Evolutionary conservation across 2,329 filamentous ascomycete genomes (phyloP), one percentile per base, ranked within the genome.

Genomic region (Esteya vermicola): DNA sequence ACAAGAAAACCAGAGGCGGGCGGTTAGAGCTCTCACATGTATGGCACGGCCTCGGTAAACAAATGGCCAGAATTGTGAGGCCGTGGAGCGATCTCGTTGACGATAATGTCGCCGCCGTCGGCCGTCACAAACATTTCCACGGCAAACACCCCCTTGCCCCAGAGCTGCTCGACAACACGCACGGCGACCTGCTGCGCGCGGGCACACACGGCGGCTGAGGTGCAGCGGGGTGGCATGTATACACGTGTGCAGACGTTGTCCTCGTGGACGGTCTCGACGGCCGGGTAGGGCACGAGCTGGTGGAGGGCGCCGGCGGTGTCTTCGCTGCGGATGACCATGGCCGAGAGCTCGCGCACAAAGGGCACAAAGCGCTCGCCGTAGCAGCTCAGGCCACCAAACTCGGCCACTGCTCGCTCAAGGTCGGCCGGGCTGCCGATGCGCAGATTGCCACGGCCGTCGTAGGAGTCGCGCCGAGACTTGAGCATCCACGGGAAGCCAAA

Each of bases 231-330:
- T 3, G 91, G 91, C 39, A 81, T 79, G 41, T 49, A 43, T 55
- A 89, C 85, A 48, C 88, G 78, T 51, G 93, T 91, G 72, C 91
- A 96, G 51, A 98, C 86, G 54, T 78, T 91, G 58, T 96, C 84
- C 59, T 95, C 85, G 51, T 98, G 91, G 23, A 96, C 73, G 1
- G 89, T 96, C 64, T 98, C 91, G 2, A 95, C 88, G 0, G 81
- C 81, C 1, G 91, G 88, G 55, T 91, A 96, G 5, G 88, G 75
- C 25, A 86, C 64, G 12, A 72, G 57, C 13, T 56, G 56, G 43
- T 61, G 68, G 9, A 68, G 55, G 13, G 60, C 60, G 1, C 70
- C 70, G 3, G 64, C 56, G 33, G 65, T 61, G 48, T 93, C 78
- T 53, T 88, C 82, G 1, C 84, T 93, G 53, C 93, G 83, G 42